Evolutionary conservation across 306 rosid species (phyloP).

Genomic region (Lupinus albus): DNA sequence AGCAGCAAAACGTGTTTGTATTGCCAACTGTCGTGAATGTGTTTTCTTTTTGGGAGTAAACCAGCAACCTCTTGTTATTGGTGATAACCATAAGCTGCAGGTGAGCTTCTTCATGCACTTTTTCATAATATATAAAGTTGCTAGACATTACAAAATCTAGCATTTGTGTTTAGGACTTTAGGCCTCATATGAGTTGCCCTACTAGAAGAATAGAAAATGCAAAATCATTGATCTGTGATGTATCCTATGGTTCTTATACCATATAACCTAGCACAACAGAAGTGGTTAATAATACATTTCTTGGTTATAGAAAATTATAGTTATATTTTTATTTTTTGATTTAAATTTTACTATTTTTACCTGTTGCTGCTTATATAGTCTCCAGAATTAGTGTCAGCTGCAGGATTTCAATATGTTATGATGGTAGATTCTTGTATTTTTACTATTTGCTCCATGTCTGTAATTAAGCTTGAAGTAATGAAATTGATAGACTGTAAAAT

Average conservation of each 20-base stretch:
- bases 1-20: slow-evolving; percentile 85
- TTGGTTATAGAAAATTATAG: slow-evolving; percentile 29
- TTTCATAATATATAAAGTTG: slow-evolving; percentile 36
- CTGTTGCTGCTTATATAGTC: neutral
- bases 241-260: slow-evolving; percentile 6
- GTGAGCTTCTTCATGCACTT: slow-evolving; percentile 47
- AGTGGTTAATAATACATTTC: slow-evolving; percentile 8
- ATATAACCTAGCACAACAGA: slow-evolving; percentile 2
- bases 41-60: slow-evolving; percentile 89
- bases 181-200: slow-evolving; percentile 24
- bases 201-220: neutral
- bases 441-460: neutral
- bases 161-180: slow-evolving; percentile 19
- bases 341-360: neutral
- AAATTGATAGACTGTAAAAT: slow-evolving; percentile 25
- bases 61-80: slow-evolving; percentile 87
- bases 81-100: slow-evolving; percentile 97
- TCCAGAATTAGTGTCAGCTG: slow-evolving; percentile 17
- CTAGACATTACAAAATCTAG: slow-evolving; percentile 3
- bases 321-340: neutral
- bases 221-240: slow-evolving; percentile 18
- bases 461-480: slow-evolving; percentile 27
- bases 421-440: too few species aligned
- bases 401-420: neutral
- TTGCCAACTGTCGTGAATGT: slow-evolving; percentile 98